Base-by-base conservation (phyloP, 768 basidiomycete genomes). In the Lactarius sp. region DNA sequence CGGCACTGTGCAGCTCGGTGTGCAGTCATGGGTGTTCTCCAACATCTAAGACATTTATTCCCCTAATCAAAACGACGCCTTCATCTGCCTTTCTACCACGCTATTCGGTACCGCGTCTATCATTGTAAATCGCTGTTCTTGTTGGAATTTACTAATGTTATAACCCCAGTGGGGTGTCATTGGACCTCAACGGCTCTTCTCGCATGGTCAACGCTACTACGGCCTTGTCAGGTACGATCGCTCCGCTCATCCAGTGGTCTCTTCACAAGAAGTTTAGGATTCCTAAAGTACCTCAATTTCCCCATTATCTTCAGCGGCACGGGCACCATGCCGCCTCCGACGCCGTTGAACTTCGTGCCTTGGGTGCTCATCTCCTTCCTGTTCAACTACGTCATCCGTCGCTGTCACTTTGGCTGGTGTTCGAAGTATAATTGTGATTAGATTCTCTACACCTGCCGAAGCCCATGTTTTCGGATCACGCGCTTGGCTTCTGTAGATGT, bases 51-150 rank as follows among this genome's bases (percentile, higher is more conserved):
- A 80, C 41, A 83, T 89, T 72, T 90, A 88, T 71, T 68, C 66
- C 16, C 70, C 77, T 7, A 64, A 75, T 59, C 83, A 88, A 72
- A 76, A 73, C 67, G 80, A 85, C 66, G 81, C 82, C 22, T 90
- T 90, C 73, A 86, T 83, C 59, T 91, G 90, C 72, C 88, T 88
- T 0, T 73, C 62, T 13, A 87, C 86, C 4, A 77, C 85, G 64
- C 86, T 90, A 8, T 91, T 92, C 72, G 88, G 87, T 44, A 89
- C 88, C 2, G 90, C 91, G 22, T 85, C 83, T 66, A 81, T 92
- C 67, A 82, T 92, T 68, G 60, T 90, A 86, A 86, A 4, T 47
- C 46, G 8, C 46, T 20, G 10, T 33, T 36, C 44, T 13, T 37
- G 3, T 27, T 27, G 27, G 1, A 20, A 18, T 33, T 18, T 31